phyloP scores from a whole-genome alignment of 768 basidiomycete genomes.

The Rossbeevera mucosa region DNA sequence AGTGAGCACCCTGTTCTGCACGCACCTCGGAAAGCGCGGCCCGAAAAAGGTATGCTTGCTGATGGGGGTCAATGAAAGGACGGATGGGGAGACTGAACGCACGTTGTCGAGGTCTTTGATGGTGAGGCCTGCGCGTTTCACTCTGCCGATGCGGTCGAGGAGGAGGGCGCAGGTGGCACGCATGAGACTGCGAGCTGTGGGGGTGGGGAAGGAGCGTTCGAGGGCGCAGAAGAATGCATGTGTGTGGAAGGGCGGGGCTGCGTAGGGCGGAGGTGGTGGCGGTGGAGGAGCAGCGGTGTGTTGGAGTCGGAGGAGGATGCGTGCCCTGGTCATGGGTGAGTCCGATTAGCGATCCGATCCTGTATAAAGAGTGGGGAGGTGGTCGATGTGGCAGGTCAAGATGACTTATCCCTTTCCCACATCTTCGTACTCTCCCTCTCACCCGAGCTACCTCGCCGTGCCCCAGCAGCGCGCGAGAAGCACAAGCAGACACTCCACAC shows the following conservation, averaged over 20 bases:
- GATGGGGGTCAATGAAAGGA: neutral
- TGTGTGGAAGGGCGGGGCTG: slow-evolving; percentile 77
- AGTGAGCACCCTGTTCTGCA: slow-evolving; percentile 76
- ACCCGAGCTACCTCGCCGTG: slow-evolving; percentile 4
- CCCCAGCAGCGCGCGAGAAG: slow-evolving; percentile 7
- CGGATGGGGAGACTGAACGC: slow-evolving; percentile 19
- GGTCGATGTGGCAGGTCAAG: neutral
- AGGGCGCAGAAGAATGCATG: slow-evolving; percentile 70
- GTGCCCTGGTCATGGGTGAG: neutral
- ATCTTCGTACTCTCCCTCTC: neutral
- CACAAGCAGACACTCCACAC: slow-evolving; percentile 12
- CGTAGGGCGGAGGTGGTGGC: slow-evolving; percentile 36
- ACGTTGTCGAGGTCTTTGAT: slow-evolving; percentile 82
- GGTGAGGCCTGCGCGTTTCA: slow-evolving; percentile 66
- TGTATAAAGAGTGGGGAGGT: neutral
- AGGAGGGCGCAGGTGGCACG: slow-evolving; percentile 76
- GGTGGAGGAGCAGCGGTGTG: slow-evolving; percentile 14
- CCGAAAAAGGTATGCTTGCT: slow-evolving; percentile 95
- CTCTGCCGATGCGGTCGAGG: slow-evolving; percentile 68
- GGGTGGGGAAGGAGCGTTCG: slow-evolving; percentile 69
- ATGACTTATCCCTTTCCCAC: slow-evolving; percentile 27
- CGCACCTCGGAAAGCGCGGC: slow-evolving; percentile 90
- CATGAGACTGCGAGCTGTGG: slow-evolving; percentile 76
- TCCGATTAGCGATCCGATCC: slow-evolving; percentile 19
- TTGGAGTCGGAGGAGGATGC: slow-evolving; percentile 16